A percentile compares a stretch with the other conserved stretches of the same genome.
phyloP scores from a whole-genome alignment of 1,284 basidiomycete genomes.

The Macrocystidia cucumis region DNA sequence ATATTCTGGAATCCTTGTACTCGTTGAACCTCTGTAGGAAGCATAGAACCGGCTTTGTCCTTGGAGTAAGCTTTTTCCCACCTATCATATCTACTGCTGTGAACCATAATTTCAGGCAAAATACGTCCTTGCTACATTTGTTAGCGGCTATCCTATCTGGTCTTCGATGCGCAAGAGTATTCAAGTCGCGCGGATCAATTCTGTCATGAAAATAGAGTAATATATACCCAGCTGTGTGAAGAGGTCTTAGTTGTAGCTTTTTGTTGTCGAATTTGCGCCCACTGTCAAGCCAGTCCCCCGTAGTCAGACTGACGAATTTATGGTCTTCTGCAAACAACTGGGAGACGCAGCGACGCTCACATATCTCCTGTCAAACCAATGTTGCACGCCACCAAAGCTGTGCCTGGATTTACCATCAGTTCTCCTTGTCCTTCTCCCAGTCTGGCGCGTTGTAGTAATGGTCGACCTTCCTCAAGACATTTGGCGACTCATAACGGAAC shows the following conservation, averaged over 20 bases:
- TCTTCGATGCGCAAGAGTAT: slow-evolving; percentile 44
- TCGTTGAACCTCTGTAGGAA: slow-evolving; percentile 42
- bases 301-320: too few relatives aligned
- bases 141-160: slow-evolving; percentile 49
- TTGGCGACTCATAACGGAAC: slow-evolving; percentile 9
- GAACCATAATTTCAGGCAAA: slow-evolving; percentile 25
- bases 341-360: too few relatives aligned
- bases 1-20: slow-evolving; percentile 48
- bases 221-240: too few relatives aligned
- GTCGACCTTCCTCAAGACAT: slow-evolving; percentile 11
- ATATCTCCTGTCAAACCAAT: too few relatives aligned
- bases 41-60: slow-evolving; percentile 39
- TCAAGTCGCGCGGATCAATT: slow-evolving; percentile 61
- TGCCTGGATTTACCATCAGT: too few relatives aligned
- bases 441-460: too few relatives aligned
- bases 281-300: too few relatives aligned
- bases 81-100: slow-evolving; percentile 7
- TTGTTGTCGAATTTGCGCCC: too few relatives aligned
- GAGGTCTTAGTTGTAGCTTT: too few relatives aligned
- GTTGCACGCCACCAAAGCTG: too few relatives aligned
- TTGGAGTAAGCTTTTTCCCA: slow-evolving; percentile 2
- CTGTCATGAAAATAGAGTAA: slow-evolving; percentile 60
- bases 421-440: too few relatives aligned
- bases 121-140: slow-evolving; percentile 42
- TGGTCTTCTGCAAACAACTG: too few relatives aligned